Percentiles rank a stretch among this genome's conserved stretches.
phyloP scores from a whole-genome alignment of 306 rosid species.

The Gillenia trifoliata region DNA sequence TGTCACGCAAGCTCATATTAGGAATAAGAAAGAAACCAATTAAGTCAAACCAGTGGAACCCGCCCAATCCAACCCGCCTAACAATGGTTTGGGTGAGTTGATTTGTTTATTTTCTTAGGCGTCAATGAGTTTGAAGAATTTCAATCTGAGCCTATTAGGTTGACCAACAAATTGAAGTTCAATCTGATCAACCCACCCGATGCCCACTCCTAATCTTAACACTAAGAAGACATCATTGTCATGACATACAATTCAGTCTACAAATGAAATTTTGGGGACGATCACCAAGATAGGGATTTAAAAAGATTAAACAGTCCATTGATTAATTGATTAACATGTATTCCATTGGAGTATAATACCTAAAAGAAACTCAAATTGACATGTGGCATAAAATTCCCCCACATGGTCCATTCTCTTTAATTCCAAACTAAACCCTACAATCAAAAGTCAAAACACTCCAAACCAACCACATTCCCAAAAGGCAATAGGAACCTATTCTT shows the following conservation, averaged over 20 bases:
- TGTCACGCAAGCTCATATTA: too few relatives aligned
- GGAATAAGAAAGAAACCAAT: too few relatives aligned
- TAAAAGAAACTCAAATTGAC: neutral
- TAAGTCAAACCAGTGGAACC: too few relatives aligned
- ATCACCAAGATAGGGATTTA: neutral
- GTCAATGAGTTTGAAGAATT: too few relatives aligned
- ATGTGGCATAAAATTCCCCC: constrained; percentile 12
- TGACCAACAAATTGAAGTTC: too few relatives aligned
- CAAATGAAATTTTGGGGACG: neutral
- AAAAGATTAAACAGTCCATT: neutral
- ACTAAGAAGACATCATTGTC: neutral
- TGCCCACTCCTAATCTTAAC: too few relatives aligned
- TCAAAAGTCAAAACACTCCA: neutral
- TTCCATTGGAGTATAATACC: neutral
- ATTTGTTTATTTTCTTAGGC: too few relatives aligned
- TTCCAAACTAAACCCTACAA: neutral
- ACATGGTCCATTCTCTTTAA: constrained; percentile 1
- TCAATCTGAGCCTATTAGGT: too few relatives aligned
- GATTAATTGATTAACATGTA: neutral
- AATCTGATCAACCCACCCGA: too few relatives aligned
- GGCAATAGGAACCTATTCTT: constrained; percentile 11
- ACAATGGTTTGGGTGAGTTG: too few relatives aligned
- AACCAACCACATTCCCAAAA: constrained; percentile 13
- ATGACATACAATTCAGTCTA: neutral
- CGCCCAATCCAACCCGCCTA: too few relatives aligned